Evolutionary conservation across 1,284 basidiomycete species (phyloP), one percentile per base, ranked within the genome.

Genomic region (Ceratobasidium sp.): DNA sequence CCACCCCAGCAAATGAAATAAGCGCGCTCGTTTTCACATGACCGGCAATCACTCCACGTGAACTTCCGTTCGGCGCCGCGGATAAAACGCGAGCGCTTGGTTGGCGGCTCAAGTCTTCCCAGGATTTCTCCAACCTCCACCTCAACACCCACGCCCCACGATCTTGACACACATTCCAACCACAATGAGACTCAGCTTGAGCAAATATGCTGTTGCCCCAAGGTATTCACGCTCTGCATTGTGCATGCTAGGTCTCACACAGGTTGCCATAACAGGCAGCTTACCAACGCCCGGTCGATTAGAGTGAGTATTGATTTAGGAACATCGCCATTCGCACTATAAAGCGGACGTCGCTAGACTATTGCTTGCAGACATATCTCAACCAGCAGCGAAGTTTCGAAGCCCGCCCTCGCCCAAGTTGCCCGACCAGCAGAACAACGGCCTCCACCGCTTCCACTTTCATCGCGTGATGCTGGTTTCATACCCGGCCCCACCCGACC

Each of bases 41-140:
- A 11, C 49, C 29, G 29, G 48, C 31, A 27, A 68, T 56, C 37
- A 41, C 65, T 29, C 64, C 11, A 46, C 43, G 11, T 46, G 43
- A 46, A 29, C 19, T 39, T 39, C 31, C 3, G 31, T 19, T n/a
- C 56, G 56, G 56, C 29, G 11, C 34, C 22, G 56, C n/a, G 37
- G 56, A 4, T 22, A 19, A 19, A 19, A 46, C 43, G 2, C 16
- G 19, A 3, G n/a, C 27, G 22, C 22, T 43, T 34, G 46, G 43
- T 43, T 43, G 62, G 43, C 62, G 62, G 62, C 62, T 64, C 43
- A 34, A 39, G 43, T 31, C 41, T 64, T 64, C 62, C 62, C 62
- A 64, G 54, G 54, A 56, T 34, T 31, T 46, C 43, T 51, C 43
- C 34, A 71, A 37, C 24, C 48, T 59, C 56, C 37, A 62, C 46